Conservation (phyloP, 495 filamentous ascomycete species). For the Pyrenula massariospora region DNA sequence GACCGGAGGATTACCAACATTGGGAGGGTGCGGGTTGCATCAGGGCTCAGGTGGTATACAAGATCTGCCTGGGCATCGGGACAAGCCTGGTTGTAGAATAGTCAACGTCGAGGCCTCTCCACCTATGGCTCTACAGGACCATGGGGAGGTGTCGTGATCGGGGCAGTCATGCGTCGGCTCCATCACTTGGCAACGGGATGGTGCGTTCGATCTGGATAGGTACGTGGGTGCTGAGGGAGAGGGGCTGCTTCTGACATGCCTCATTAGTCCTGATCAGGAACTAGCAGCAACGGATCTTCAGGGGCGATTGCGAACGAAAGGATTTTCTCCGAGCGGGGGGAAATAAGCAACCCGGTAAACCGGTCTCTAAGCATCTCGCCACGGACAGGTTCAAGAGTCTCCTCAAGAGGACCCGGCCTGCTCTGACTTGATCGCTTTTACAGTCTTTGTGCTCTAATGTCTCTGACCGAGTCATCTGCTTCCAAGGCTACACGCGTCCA, state of each 20-base stretch:
- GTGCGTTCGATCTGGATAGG: not conserved
- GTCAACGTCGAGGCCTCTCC: not conserved
- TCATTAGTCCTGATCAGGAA: not conserved
- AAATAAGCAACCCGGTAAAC: not conserved
- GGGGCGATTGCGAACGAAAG: not conserved
- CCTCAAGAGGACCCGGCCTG: not conserved
- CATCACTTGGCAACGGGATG: not conserved
- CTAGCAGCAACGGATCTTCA: not conserved
- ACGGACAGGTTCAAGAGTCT: not conserved
- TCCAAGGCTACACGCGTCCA: too few species aligned
- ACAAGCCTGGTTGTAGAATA: not conserved
- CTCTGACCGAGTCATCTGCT: not conserved
- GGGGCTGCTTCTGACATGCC: not conserved
- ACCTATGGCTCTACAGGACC: too few species aligned
- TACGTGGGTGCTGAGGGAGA: not conserved
- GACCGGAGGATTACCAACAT: not conserved
- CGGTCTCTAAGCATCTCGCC: not conserved
- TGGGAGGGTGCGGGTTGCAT: too few species aligned
- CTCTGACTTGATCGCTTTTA: not conserved
- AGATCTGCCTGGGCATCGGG: not conserved
- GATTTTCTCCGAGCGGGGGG: not conserved
- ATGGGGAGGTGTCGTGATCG: too few species aligned
- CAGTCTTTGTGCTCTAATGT: not conserved
- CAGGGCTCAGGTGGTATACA: not conserved
- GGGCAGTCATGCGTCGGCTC: not conserved